phyloP scores from a whole-genome alignment of 495 filamentous ascomycete genomes.

The Ascobolus immersus region DNA sequence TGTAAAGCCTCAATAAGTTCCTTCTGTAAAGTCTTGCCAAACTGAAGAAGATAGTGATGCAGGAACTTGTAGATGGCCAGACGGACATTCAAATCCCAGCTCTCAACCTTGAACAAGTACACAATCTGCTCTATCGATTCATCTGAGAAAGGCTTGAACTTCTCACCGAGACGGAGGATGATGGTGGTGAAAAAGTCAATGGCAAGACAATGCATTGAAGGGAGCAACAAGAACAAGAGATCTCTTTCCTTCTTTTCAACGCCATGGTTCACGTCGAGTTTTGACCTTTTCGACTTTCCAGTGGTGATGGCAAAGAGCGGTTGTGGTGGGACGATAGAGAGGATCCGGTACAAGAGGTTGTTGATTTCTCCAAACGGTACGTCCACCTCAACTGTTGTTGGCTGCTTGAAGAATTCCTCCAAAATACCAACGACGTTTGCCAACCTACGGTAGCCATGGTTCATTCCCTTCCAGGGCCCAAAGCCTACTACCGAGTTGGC shows the following conservation, averaged over 20 bases:
- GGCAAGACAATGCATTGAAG: conserved; percentile 5
- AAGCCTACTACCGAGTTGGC: conserved; percentile 6
- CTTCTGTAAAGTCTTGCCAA: background rate
- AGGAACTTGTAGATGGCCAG: conserved; percentile 9
- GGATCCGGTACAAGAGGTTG: conserved; percentile 10
- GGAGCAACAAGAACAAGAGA: conserved; percentile 6
- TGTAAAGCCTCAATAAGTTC: conserved; percentile 5
- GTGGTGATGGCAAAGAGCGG: no score
- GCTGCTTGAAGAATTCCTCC: conserved; percentile 10
- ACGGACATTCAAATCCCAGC: conserved; percentile 5
- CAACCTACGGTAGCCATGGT: conserved; percentile 5
- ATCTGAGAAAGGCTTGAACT: conserved; percentile 9
- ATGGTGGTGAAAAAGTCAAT: conserved; percentile 8
- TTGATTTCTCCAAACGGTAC: conserved; percentile 10
- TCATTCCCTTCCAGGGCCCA: conserved; percentile 7
- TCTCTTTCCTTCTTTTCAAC: conserved; percentile 9
- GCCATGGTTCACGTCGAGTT: conserved; percentile 7
- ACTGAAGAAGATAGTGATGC: conserved; percentile 10
- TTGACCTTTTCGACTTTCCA: no score
- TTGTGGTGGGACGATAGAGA: conserved; percentile 4
- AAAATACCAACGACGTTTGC: conserved; percentile 7
- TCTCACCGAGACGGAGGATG: conserved; percentile 4
- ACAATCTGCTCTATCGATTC: conserved; percentile 10
- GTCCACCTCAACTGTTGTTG: conserved; percentile 8
- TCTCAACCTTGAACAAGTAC: conserved; percentile 3